Conservation (phyloP, 495 filamentous ascomycete species). For the Chaetomidium leptoderma region DNA sequence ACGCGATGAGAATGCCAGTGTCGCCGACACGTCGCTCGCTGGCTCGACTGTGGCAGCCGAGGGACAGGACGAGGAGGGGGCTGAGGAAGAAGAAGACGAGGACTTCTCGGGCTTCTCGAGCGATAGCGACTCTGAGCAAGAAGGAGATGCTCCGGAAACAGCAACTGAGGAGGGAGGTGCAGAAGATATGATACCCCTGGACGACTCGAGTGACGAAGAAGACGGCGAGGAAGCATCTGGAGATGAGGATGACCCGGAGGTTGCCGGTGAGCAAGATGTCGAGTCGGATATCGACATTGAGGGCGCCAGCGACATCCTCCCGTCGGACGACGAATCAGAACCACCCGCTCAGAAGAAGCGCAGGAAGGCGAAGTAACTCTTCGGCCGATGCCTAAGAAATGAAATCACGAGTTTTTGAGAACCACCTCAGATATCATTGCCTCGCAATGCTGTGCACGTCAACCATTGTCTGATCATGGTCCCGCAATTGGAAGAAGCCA, state of each 20-base stretch:
- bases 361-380: constrained; percentile 23
- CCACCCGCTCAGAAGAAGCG: constrained; percentile 26
- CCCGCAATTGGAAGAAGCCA: too few species aligned
- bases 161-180: constrained; percentile 33
- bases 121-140: constrained; percentile 42
- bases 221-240: constrained; percentile 34
- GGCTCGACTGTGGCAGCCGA: constrained; percentile 22
- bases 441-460: not conserved
- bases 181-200: constrained; percentile 52
- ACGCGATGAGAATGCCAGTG: constrained; percentile 46
- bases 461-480: too few species aligned
- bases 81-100: constrained; percentile 27
- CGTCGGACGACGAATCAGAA: constrained; percentile 25
- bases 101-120: constrained; percentile 51
- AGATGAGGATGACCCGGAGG: constrained; percentile 27
- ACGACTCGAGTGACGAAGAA: constrained; percentile 48
- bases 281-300: constrained; percentile 27
- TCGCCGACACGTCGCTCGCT: constrained; percentile 32
- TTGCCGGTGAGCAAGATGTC: constrained; percentile 37
- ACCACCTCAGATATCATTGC: not conserved
- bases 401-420: not conserved
- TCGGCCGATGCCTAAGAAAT: not conserved
- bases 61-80: constrained; percentile 23
- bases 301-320: constrained; percentile 24
- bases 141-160: constrained; percentile 36